Base-by-base conservation (phyloP, 495 filamentous ascomycete genomes). In the Baudoinia panamericana region DNA sequence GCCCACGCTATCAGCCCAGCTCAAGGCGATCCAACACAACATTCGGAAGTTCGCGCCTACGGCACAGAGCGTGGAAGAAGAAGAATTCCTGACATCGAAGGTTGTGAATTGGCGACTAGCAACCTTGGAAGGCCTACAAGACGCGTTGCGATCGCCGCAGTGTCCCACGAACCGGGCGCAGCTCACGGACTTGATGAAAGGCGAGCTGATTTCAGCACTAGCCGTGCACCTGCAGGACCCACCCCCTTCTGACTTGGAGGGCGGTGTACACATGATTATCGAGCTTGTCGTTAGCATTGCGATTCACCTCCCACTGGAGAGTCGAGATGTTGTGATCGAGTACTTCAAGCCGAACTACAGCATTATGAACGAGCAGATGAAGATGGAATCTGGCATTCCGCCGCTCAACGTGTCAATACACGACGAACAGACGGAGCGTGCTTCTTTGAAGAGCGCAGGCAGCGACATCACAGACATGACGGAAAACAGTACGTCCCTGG, bases 61-160 rank as follows among this genome's bases (percentile, higher is more conserved):
- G 5, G 56, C 71, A 31, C 78, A 68, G 39, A 84, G 78, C 28
- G 75, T 80, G 17, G 90, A 94, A 56, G 92, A 97, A 48, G 82
- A 79, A 48, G 87, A 96, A 31, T 86, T 84, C 9, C 69, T 93
- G 41, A 78, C 81, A 16, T 72, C 77, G n/a, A 83, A 85, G 51
- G 76, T 95, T 38, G 76, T 90, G 22, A 84, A 80, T 54, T 97
- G 90, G 90, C 78, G 92, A 28, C 77, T 95, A 50, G 75, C 90
- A 3, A 97, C 90, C 13, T 63, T 97, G 26, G 90, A 96, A 54
- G 90, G 87, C n/a, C 69, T 97, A 9, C 70, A 75, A 46, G 75
- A 83, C 40, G 56, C 69, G 25, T 69, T 96, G 2, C 65, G 69
- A n/a, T 72, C 76, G 15, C 66, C 70, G 0, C 68, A 78, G 26